phyloP scores from a whole-genome alignment of 179 eudicot genomes.

The Beta lomatogona region DNA sequence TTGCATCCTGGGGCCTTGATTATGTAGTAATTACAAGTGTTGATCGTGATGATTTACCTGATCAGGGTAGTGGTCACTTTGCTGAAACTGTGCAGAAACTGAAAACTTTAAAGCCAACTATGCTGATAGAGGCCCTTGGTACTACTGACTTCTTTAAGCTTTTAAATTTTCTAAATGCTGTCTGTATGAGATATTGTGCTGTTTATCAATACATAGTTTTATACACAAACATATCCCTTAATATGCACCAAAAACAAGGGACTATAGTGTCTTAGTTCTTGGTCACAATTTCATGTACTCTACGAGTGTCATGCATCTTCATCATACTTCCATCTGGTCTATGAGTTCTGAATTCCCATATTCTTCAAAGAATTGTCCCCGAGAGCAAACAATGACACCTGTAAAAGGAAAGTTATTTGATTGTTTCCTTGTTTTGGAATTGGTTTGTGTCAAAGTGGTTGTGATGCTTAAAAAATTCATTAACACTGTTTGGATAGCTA shows the following conservation, averaged over 20 bases:
- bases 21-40: conserved; percentile 98
- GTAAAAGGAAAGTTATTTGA: neutral
- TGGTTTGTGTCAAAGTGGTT: neutral
- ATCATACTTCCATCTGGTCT: no score
- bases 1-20: conserved; percentile 99
- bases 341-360: neutral
- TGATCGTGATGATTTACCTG: conserved; percentile 93
- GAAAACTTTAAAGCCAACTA: conserved; percentile 75
- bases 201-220: neutral
- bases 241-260: neutral
- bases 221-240: neutral
- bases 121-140: conserved; percentile 97
- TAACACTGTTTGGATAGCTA: neutral
- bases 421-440: neutral
- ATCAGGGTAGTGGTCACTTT: conserved; percentile 98
- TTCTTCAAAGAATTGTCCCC: neutral
- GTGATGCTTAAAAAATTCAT: neutral
- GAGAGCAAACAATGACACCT: neutral
- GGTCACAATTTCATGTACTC: neutral
- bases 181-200: neutral
- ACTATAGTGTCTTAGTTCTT: neutral
- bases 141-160: conserved; percentile 7
- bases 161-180: no score
- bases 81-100: conserved; percentile 91
- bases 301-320: neutral